Percentiles rank a stretch among this genome's conserved stretches.
Evolutionary conservation across 2,329 filamentous ascomycete species (phyloP).

Genomic region (Colletotrichum abscissum): DNA sequence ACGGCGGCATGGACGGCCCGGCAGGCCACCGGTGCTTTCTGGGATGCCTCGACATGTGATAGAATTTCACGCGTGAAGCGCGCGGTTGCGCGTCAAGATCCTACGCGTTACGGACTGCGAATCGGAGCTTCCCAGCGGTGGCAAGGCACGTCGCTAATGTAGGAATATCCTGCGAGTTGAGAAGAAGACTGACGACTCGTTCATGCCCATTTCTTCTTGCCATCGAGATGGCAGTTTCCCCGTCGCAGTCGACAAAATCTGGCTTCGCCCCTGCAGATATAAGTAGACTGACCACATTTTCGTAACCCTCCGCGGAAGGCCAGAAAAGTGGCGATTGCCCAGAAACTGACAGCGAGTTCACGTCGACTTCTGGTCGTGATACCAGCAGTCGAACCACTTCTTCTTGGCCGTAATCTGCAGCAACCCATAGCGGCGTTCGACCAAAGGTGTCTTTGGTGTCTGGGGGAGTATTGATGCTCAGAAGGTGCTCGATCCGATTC

Average conservation of each 20-base stretch:
- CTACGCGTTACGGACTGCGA: too few species aligned
- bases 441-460: too few species aligned
- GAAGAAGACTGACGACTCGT: neutral
- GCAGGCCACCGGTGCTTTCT: too few species aligned
- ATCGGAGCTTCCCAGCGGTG: too few species aligned
- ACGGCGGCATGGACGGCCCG: too few species aligned
- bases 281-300: neutral
- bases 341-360: neutral
- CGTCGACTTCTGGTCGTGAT: neutral
- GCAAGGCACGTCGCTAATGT: too few species aligned
- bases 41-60: too few species aligned
- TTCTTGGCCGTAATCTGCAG: neutral
- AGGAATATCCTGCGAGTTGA: neutral
- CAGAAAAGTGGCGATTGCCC: neutral
- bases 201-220: neutral
- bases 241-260: neutral
- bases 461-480: too few species aligned
- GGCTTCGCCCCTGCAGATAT: neutral
- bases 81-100: too few species aligned
- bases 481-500: too few species aligned
- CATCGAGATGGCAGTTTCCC: neutral
- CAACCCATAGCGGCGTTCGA: neutral
- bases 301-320: neutral
- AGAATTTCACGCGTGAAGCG: too few species aligned
- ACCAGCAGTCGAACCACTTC: neutral